These are phyloP conservation scores for Corymbia maculata DNA, from an alignment of 345 rosid species.

Conservation along the genomic window DNA sequence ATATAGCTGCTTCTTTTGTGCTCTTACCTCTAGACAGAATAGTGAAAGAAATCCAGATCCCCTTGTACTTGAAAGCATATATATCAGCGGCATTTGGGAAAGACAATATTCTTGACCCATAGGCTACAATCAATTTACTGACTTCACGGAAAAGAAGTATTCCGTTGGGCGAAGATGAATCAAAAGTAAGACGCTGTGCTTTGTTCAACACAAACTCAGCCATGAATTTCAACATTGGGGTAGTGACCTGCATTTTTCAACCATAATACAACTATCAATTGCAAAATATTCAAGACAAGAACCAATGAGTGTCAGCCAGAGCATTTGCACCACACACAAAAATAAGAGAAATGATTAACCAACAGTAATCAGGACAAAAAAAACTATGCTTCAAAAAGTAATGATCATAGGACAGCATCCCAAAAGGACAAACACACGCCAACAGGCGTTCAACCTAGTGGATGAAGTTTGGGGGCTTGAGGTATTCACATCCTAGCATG, in stretches of 20 bases:
- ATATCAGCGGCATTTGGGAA: slow-evolving; percentile 92
- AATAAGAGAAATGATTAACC: background rate
- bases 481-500: background rate
- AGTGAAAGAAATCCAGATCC: slow-evolving; percentile 90
- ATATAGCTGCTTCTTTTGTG: background rate
- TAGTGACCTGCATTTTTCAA: slow-evolving; percentile 59
- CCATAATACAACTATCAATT: background rate
- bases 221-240: slow-evolving; percentile 92
- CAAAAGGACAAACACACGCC: background rate
- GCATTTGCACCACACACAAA: background rate
- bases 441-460: background rate
- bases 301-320: background rate
- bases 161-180: slow-evolving; percentile 97
- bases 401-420: background rate
- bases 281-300: background rate
- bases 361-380: background rate
- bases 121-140: slow-evolving; percentile 92
- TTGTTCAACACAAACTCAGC: slow-evolving; percentile 97
- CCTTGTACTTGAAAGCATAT: slow-evolving; percentile 94
- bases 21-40: slow-evolving; percentile 86
- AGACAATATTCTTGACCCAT: slow-evolving; percentile 89
- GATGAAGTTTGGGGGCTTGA: background rate
- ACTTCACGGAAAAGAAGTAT: slow-evolving; percentile 99
- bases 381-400: background rate
- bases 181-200: slow-evolving; percentile 90